A percentile compares a stretch with the other conserved stretches of the same genome.
Conservation (phyloP, 2,329 filamentous ascomycete genomes). For the Dactylellina leptospora region DNA sequence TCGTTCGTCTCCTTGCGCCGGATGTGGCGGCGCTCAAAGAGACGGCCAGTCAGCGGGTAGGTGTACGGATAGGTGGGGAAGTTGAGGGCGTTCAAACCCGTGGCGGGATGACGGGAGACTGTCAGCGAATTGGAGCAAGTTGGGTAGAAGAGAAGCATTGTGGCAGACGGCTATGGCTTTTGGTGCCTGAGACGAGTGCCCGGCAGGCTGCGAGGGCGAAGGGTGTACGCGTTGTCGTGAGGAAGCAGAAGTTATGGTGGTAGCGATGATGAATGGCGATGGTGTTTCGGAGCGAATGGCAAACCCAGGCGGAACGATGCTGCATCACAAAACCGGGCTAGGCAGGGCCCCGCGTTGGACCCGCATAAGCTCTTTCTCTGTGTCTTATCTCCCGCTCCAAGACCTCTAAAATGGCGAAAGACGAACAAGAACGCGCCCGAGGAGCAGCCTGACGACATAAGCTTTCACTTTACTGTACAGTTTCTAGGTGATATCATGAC, state of each 20-base stretch:
- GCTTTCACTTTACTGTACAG: not conserved
- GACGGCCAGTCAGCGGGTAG: conserved; percentile 79
- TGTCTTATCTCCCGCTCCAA: not conserved
- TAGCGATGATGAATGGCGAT: not conserved
- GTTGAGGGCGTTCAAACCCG: conserved; percentile 79
- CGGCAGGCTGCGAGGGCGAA: not conserved
- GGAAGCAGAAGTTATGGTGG: too few relatives aligned
- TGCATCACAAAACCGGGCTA: too few relatives aligned
- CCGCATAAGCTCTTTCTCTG: too few relatives aligned
- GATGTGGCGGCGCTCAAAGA: conserved; percentile 78
- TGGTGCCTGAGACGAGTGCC: too few relatives aligned
- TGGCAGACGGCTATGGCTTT: not conserved
- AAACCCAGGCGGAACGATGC: conserved; percentile 30
- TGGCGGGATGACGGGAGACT: conserved; percentile 63
- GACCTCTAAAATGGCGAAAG: conserved; percentile 23
- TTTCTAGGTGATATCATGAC: not conserved
- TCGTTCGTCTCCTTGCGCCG: conserved; percentile 85
- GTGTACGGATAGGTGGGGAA: conserved; percentile 96
- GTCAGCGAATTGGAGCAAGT: conserved; percentile 85
- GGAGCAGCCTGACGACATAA: conserved; percentile 15
- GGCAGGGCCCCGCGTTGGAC: conserved; percentile 14
- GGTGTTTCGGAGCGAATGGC: conserved; percentile 9
- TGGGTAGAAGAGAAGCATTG: conserved; percentile 70
- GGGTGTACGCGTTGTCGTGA: not conserved
- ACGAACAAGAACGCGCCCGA: conserved; percentile 17